A percentile compares a stretch with the other conserved stretches of the same genome.
These are phyloP conservation scores for Gossypium schwendimanii DNA, from an alignment of 441 rosid species.

Conservation along the genomic window DNA sequence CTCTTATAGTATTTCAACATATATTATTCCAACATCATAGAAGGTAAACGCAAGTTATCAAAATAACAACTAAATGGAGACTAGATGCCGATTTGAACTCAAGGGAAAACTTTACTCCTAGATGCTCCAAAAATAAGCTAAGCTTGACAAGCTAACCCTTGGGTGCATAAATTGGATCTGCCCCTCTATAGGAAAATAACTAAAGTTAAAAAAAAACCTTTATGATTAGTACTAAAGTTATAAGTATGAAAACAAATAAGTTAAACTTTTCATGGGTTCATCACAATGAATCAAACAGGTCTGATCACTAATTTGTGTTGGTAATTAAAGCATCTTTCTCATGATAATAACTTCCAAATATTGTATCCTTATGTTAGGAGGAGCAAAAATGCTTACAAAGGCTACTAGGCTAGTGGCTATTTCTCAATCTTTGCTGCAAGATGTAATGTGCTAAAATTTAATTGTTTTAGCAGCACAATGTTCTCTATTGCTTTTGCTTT, in stretches of 20 bases:
- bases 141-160: neutral
- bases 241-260: neutral
- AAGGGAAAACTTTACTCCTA: neutral
- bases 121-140: neutral
- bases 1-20: neutral
- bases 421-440: neutral
- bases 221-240: neutral
- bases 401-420: neutral
- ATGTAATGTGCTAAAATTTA: neutral
- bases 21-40: neutral
- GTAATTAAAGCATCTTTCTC: neutral
- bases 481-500: neutral
- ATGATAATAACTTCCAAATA: neutral
- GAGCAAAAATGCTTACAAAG: constrained; percentile 1
- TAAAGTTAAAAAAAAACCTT: neutral
- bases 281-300: neutral
- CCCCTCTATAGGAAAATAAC: neutral
- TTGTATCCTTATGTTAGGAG: neutral
- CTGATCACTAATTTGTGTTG: neutral
- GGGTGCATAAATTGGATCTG: neutral
- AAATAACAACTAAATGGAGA: neutral
- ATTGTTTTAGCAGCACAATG: neutral
- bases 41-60: neutral
- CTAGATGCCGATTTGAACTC: neutral
- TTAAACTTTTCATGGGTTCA: neutral